Evolutionary conservation across 495 filamentous ascomycete genomes (phyloP).

Genomic region (Cairneyella variabilis): DNA sequence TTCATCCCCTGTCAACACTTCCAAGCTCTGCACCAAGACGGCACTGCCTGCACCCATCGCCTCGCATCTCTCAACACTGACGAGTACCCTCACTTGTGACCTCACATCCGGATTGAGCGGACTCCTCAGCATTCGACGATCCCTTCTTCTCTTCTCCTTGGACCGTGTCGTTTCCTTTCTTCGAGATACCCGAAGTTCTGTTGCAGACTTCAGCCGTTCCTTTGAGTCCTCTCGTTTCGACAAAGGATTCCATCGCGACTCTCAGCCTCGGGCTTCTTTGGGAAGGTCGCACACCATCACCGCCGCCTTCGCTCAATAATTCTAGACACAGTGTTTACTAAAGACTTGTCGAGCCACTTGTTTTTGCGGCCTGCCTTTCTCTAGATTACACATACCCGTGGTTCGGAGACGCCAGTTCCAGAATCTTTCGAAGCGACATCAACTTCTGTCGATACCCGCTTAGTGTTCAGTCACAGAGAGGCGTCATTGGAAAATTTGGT

Average conservation of each 20-base stretch:
- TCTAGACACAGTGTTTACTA: not conserved
- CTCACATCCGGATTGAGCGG: not conserved
- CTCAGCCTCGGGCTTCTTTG: slow-evolving; percentile 9
- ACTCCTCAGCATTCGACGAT: not conserved
- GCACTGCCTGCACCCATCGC: not conserved
- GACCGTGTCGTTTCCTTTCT: slow-evolving; percentile 13
- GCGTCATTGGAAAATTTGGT: slow-evolving; percentile 11
- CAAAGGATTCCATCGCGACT: slow-evolving; percentile 2
- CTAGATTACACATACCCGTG: slow-evolving; percentile 10
- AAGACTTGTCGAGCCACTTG: not conserved
- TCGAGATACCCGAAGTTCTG: slow-evolving; percentile 20
- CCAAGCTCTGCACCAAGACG: no score
- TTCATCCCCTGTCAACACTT: not conserved
- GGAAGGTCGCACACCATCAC: slow-evolving; percentile 17
- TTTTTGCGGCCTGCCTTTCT: slow-evolving; percentile 3
- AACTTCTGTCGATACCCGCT: slow-evolving; percentile 19
- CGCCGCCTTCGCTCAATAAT: slow-evolving; percentile 6
- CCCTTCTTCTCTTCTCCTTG: slow-evolving; percentile 7
- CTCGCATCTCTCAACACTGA: not conserved
- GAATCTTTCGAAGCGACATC: slow-evolving; percentile 20
- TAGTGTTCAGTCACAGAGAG: slow-evolving; percentile 1
- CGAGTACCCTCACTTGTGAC: not conserved
- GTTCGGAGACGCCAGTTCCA: slow-evolving; percentile 16
- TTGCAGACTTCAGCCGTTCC: slow-evolving; percentile 15
- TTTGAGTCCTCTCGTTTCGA: slow-evolving; percentile 9